Base-by-base conservation (phyloP, 1,139 yeast species). In the Pichia sp. region DNA sequence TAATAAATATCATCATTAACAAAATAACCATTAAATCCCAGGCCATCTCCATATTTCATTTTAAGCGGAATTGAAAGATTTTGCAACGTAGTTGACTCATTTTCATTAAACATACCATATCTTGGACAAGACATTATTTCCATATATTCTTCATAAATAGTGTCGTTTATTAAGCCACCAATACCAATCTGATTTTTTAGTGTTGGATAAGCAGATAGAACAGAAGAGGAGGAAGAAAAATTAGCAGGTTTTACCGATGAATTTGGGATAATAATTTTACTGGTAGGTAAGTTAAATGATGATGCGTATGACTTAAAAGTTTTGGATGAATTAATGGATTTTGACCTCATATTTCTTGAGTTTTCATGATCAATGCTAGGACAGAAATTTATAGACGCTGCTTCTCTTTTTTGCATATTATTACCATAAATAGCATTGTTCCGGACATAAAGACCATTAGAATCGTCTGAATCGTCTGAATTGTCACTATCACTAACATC, bases 1-100 rank as follows among this genome's bases (percentile, higher is more conserved):
- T 79, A 54, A 7, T 55, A 55, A 35, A 78, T 60, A 38, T 61
- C 57, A 55, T 82, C 90, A 40, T 62, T 60, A 36, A 79, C 85
- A 80, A 80, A 80, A 47, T 64, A 57, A 30, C 92, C 92, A 4
- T 53, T 43, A 6, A 85, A 83, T 49, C 57, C 64, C 30, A 82
- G 66, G 8, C 62, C 62, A 57, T 83, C 90, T 31, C 80, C 86
- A 55, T 83, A 83, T 33, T 60, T 51, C 54, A 81, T 81, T 42
- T 55, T 55, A 52, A 73, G 70, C 40, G 60, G 63, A 4, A 78
- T 68, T 28, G 64, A 57, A 54, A 76, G 73, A 31, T 65, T 56
- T 31, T 62, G 55, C 58, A 66, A 78, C 12, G 80, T 60, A 1
- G 71, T 53, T 2, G 83, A 76, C 10, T 56, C 50, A 12, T 62